Conservation (phyloP, 169 alveolate genomes). For the Plasmodium vinckei region DNA sequence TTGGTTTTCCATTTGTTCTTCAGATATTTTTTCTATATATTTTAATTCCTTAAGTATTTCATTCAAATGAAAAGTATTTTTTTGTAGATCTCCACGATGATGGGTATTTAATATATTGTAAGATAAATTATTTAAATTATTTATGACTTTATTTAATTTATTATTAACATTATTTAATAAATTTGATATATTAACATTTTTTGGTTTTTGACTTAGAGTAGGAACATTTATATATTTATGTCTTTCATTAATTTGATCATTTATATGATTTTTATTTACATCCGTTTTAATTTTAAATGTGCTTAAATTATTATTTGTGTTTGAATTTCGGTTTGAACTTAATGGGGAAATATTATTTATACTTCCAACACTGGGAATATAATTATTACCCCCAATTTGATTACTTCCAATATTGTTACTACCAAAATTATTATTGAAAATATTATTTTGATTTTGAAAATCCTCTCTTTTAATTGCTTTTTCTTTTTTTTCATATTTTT, state of each 20-base stretch:
- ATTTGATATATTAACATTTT: conserved; percentile 1
- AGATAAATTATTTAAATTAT: conserved; percentile 50
- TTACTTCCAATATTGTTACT: background rate
- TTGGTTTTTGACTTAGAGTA: conserved; percentile 2
- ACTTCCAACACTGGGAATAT: background rate
- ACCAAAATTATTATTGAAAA: background rate
- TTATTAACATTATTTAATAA: conserved; percentile 27
- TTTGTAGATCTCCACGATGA: conserved; percentile 37
- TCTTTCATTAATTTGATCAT: conserved; percentile 13
- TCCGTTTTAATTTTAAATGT: background rate
- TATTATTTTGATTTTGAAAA: background rate
- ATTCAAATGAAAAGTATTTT: conserved; percentile 43
- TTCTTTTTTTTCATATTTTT: conserved; percentile 47
- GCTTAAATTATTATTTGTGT: conserved; percentile 2
- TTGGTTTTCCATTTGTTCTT: conserved; percentile 8
- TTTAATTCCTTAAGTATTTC: conserved; percentile 57
- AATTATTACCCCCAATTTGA: background rate
- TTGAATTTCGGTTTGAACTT: background rate
- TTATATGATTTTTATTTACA: background rate
- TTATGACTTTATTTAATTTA: conserved; percentile 39
- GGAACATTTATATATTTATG: conserved; percentile 20
- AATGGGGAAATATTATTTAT: background rate
- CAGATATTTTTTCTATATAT: conserved; percentile 30
- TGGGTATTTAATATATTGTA: conserved; percentile 21
- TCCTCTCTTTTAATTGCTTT: conserved; percentile 14